Evolutionary conservation across 805 yeast species (phyloP), one percentile per base, ranked within the genome.

Genomic region (Kazachstania africana): DNA sequence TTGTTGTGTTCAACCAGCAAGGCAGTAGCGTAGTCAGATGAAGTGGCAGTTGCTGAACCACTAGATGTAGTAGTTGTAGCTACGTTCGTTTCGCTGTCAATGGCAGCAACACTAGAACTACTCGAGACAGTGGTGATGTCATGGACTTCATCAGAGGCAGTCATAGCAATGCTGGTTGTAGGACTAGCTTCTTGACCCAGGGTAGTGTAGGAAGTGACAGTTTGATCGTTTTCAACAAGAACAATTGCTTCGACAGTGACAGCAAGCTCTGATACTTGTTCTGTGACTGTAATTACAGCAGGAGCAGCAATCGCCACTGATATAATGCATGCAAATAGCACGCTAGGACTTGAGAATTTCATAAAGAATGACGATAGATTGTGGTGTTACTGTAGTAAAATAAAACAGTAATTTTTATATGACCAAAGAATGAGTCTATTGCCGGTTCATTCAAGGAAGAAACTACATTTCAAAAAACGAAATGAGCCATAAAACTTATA

Each of bases 1-100:
- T 36, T 35, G 50, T 75, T 75, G 51, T 72, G 78, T 28, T 62
- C 66, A 28, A 57, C 59, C 41, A 74, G 56, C 29, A 34, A 27
- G n/a, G 26, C 4, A 6, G 27, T 9, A 16, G 12, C 21, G 15
- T 29, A 29, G 18, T 26, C 31, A n/a, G 18, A 10, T 6, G 28
- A 26, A 8, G 39, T n/a, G 15, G 39, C 20, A 2, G 42, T 16
- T 17, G 40, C 16, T 16, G 43, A 14, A 19, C 38, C 15, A 19
- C 39, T 28, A 4, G 36, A 9, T 16, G 40, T 23, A 12, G 45
- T 16, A 4, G 37, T 16, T 13, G 43, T 25, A 14, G 38, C 24
- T 6, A 40, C 4, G 13, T 35, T 24, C n/a, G 32, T 16, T 17
- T 20, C 15, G n/a, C 27, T 16, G 8, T 8, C 17, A 12, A 16